These are phyloP conservation scores for Pythium periplocum DNA, from an alignment of 352 stramenopile species.

Conservation along the genomic window DNA sequence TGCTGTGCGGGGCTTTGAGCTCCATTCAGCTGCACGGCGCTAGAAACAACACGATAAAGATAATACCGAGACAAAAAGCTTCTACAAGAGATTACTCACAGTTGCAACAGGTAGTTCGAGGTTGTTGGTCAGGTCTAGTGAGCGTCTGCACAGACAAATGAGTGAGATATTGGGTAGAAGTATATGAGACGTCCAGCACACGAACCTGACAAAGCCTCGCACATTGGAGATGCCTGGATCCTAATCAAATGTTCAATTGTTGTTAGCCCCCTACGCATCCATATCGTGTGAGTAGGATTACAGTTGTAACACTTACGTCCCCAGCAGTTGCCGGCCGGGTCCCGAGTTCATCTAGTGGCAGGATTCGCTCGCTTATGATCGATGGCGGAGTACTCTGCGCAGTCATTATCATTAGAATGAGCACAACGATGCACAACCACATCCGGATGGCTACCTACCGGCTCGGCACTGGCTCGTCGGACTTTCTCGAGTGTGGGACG, in stretches of 20 bases:
- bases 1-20: slow-evolving; percentile 12
- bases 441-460: no score
- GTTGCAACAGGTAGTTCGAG: background rate
- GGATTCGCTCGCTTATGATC: slow-evolving; percentile 6
- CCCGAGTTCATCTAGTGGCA: slow-evolving; percentile 16
- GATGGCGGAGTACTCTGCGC: no score
- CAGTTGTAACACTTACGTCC: slow-evolving; percentile 10
- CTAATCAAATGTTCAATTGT: slow-evolving; percentile 5
- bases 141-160: background rate
- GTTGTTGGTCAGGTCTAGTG: slow-evolving; percentile 7
- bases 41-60: background rate
- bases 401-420: no score
- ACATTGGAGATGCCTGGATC: slow-evolving; percentile 23
- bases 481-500: background rate
- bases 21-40: slow-evolving; percentile 14
- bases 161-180: background rate
- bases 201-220: slow-evolving; percentile 50
- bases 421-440: no score
- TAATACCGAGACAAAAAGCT: no score
- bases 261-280: no score
- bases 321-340: slow-evolving; percentile 23
- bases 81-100: no score
- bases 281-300: background rate
- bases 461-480: no score
- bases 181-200: background rate